These are phyloP conservation scores for Salix suchowensis DNA, from an alignment of 345 rosid species.

Conservation along the genomic window DNA sequence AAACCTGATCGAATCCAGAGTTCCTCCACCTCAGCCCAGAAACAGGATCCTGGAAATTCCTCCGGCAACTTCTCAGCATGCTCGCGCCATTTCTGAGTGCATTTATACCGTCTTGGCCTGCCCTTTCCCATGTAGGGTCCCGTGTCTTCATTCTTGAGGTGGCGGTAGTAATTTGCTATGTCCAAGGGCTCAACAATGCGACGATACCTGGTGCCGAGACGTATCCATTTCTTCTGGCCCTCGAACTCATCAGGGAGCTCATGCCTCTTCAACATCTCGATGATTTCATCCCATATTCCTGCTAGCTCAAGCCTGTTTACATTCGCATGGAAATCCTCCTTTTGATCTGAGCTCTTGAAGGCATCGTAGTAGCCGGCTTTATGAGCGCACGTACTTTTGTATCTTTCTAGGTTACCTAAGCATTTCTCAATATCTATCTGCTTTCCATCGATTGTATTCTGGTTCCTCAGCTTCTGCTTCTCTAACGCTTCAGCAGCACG, in stretches of 20 bases:
- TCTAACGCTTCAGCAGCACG: constrained; percentile 53
- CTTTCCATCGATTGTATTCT: constrained; percentile 20
- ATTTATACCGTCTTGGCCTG: constrained; percentile 63
- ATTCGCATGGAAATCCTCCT: constrained; percentile 61
- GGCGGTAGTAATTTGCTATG: constrained; percentile 73
- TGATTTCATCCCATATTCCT: constrained; percentile 65
- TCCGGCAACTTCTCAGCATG: constrained; percentile 21
- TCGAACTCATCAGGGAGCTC: constrained; percentile 69
- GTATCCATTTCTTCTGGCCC: constrained; percentile 31
- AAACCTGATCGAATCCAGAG: constrained; percentile 20
- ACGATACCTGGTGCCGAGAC: constrained; percentile 46
- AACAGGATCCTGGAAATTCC: constrained; percentile 44
- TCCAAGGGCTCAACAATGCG: constrained; percentile 68
- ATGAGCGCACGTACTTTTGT: constrained; percentile 33
- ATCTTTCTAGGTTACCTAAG: constrained; percentile 19
- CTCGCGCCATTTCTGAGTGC: constrained; percentile 61
- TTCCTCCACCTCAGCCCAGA: constrained; percentile 87
- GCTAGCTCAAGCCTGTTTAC: constrained; percentile 60
- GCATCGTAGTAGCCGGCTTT: constrained; percentile 57
- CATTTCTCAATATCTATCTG: constrained; percentile 14
- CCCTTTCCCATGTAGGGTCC: constrained; percentile 59
- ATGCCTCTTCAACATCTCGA: constrained; percentile 54
- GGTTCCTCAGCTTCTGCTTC: constrained; percentile 44
- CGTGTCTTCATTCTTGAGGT: constrained; percentile 70
- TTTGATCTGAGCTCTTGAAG: constrained; percentile 38